These are phyloP conservation scores for Globisporangium perplexum DNA, from an alignment of 352 stramenopile species.

Conservation along the genomic window DNA sequence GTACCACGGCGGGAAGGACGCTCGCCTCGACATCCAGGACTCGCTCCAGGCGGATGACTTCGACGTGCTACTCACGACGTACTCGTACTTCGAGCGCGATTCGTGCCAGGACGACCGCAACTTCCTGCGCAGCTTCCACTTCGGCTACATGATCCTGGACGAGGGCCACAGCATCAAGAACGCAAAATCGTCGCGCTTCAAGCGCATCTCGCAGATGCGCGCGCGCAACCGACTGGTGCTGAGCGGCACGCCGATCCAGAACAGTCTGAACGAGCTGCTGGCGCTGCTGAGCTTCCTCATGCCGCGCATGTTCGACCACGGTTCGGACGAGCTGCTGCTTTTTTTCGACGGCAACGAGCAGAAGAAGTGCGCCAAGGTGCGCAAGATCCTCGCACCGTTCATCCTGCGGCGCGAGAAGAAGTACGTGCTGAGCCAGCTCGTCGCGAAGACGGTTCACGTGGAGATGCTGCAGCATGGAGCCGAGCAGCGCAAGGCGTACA, in stretches of 20 bases:
- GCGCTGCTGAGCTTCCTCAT: constrained; percentile 90
- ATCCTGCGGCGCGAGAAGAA: constrained; percentile 95
- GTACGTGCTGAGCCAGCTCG: constrained; percentile 92
- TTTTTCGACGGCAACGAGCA: constrained; percentile 82
- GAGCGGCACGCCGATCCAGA: constrained; percentile 88
- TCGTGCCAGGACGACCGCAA: constrained; percentile 74
- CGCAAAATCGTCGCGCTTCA: constrained; percentile 85
- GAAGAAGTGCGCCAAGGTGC: constrained; percentile 81
- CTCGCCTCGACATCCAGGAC: constrained; percentile 51
- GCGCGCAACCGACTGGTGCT: constrained; percentile 71
- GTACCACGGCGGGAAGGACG: constrained; percentile 73
- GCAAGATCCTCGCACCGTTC: constrained; percentile 95
- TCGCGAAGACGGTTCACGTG: constrained; percentile 78
- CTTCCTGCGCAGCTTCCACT: constrained; percentile 71
- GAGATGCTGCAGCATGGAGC: constrained; percentile 80
- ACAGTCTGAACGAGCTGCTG: constrained; percentile 85
- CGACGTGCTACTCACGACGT: constrained; percentile 89
- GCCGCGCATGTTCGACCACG: constrained; percentile 87
- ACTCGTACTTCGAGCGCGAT: constrained; percentile 90
- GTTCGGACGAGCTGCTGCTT: constrained; percentile 67
- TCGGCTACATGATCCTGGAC: constrained; percentile 93
- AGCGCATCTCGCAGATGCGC: constrained; percentile 77
- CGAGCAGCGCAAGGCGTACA: constrained; percentile 85
- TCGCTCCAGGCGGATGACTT: constrained; percentile 44
- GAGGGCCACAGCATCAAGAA: constrained; percentile 94